Base-by-base conservation (phyloP, 768 basidiomycete genomes). In the Pleurotus tuoliensis region DNA sequence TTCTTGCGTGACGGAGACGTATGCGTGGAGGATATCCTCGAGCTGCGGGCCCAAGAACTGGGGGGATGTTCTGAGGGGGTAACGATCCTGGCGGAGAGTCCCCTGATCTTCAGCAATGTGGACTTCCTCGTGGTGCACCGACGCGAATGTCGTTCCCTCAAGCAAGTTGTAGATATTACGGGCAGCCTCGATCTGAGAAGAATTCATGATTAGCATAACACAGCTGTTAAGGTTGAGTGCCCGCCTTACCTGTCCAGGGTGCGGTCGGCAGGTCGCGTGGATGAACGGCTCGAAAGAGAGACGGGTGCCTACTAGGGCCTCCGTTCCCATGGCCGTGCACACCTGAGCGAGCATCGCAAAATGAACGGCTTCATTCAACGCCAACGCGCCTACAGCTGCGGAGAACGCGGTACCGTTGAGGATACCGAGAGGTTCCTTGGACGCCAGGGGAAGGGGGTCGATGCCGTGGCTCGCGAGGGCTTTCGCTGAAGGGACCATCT, bases 21-120 rank as follows among this genome's bases (percentile, higher is more conserved):
- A 70, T 2, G 92, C 80, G 11, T 78, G 72, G 3, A 90, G 73
- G 47, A 94, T 76, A 62, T 92, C 90, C 67, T 92, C 90, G 24
- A 93, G 75, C 64, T 92, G 89, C 9, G 92, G 92, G 9, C 92
- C 92, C 47, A 94, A 73, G 74, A 90, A 94, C 69, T 94, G 92
- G 3, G 90, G 85, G 0, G 89, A 77, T 0, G 89, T 91, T 47
- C 89, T 80, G 34, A 90, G 73, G 11, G 86, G 75, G 67, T 88
- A 88, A 2, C 92, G 82, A 66, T 94, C 92, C 69, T 94, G 92
- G 45, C 88, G 81, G 22, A 94, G 80, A 44, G 79, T 70, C 20
- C 90, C 90, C 24, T 78, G 77, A 48, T 94, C 92, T 49, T 90
- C 79, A 44, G 82, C 77, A 46, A 92, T 84, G 25, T 76, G 82